These are phyloP conservation scores for Pseudodiploospora longispora DNA, from an alignment of 2,329 filamentous ascomycete genomes.

Conservation along the genomic window DNA sequence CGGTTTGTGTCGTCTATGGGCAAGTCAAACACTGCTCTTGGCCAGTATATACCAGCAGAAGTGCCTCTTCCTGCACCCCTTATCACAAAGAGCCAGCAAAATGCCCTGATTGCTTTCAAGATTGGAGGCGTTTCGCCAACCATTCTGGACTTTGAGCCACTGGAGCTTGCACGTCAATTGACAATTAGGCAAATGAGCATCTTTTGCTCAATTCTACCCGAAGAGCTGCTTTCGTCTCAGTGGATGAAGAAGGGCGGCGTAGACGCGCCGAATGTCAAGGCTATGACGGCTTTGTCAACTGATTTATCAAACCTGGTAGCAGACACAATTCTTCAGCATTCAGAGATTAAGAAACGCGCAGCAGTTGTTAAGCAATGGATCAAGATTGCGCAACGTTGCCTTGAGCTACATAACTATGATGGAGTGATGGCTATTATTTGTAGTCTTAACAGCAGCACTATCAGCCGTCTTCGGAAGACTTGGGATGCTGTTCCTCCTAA, in stretches of 20 bases:
- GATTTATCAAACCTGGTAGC: conserved; percentile 88
- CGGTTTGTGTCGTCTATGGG: conserved; percentile 78
- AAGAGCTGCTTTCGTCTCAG: conserved; percentile 83
- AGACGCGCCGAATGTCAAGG: conserved; percentile 80
- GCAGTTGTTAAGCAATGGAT: conserved; percentile 95
- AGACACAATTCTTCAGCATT: conserved; percentile 79
- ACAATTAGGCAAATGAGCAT: conserved; percentile 87
- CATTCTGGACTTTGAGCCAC: conserved; percentile 82
- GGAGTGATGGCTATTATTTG: conserved; percentile 96
- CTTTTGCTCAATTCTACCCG: conserved; percentile 85
- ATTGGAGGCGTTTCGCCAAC: conserved; percentile 60
- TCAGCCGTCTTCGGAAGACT: conserved; percentile 77
- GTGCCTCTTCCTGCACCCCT: conserved; percentile 61
- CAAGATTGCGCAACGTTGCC: conserved; percentile 79
- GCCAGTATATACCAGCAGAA: conserved; percentile 62
- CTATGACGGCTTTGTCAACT: conserved; percentile 87
- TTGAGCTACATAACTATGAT: conserved; percentile 92
- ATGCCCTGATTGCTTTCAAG: conserved; percentile 66
- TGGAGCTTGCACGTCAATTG: conserved; percentile 86
- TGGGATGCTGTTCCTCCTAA: conserved; percentile 85
- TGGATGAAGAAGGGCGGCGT: conserved; percentile 85
- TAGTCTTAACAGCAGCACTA: conserved; percentile 84
- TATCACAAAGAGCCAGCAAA: conserved; percentile 69
- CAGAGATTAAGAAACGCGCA: conserved; percentile 90
- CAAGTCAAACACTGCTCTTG: conserved; percentile 72